phyloP scores from a whole-genome alignment of 2,329 filamentous ascomycete genomes.

The Exserohilum turcica region DNA sequence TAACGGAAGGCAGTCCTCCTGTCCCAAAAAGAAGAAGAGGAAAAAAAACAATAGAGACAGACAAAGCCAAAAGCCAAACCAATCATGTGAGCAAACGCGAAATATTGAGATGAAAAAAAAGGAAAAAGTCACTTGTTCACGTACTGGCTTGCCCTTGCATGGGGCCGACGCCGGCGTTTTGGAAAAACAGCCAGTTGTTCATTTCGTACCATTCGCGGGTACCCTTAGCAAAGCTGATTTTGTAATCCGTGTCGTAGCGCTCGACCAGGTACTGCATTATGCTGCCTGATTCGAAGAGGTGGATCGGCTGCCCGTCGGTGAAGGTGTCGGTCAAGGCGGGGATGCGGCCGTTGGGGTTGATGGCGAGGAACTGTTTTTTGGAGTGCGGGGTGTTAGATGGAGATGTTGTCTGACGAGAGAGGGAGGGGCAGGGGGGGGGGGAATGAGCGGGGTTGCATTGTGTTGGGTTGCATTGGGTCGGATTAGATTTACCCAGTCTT shows the following conservation, averaged over 20 bases:
- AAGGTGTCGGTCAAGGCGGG: constrained; percentile 81
- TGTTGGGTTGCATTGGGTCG: too few relatives aligned
- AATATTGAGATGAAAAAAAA: background rate
- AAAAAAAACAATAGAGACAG: background rate
- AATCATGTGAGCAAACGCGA: too few relatives aligned
- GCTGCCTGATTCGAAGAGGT: constrained; percentile 80
- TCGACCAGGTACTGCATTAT: constrained; percentile 86
- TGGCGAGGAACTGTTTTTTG: constrained; percentile 70
- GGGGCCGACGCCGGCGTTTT: constrained; percentile 79
- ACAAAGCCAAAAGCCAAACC: too few relatives aligned
- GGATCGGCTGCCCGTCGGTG: constrained; percentile 72
- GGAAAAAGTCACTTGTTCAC: constrained; percentile 6
- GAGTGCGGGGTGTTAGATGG: too few relatives aligned
- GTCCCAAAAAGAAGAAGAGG: too few relatives aligned
- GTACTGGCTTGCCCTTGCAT: constrained; percentile 75
- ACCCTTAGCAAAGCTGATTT: constrained; percentile 77
- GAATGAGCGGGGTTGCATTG: too few relatives aligned
- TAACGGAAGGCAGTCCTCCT: background rate
- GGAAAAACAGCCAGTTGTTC: constrained; percentile 72
- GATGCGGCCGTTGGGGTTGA: constrained; percentile 93
- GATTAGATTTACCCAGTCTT: constrained; percentile 70
- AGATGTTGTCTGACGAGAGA: too few relatives aligned
- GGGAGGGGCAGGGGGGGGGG: too few relatives aligned
- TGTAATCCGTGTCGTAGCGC: constrained; percentile 79
- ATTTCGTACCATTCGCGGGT: constrained; percentile 77